These are phyloP conservation scores for Xylariaceae sp. DNA, from an alignment of 2,329 filamentous ascomycete species.

Conservation along the genomic window DNA sequence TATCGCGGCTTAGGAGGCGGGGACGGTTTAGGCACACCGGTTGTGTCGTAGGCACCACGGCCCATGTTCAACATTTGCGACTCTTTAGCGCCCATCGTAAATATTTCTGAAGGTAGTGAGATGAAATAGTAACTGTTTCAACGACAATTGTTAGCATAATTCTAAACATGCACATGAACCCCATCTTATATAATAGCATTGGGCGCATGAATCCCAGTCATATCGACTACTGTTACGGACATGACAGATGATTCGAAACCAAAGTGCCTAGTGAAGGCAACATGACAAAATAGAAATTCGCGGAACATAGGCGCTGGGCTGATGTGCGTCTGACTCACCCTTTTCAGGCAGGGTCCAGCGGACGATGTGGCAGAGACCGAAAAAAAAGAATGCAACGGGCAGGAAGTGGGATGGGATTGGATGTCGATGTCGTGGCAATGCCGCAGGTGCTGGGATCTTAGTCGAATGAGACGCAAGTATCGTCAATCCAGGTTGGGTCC, in stretches of 20 bases:
- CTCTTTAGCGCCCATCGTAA: conserved; percentile 41
- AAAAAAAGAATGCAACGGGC: conserved; percentile 27
- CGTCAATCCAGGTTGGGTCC: conserved; percentile 28
- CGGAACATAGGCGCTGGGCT: conserved; percentile 27
- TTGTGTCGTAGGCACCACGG: conserved; percentile 45
- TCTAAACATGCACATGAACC: conserved; percentile 2
- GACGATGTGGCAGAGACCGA: conserved; percentile 36
- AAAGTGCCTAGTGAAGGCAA: conserved; percentile 14
- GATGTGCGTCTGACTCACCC: conserved; percentile 44
- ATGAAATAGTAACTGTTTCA: background rate
- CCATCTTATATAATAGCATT: conserved; percentile 26
- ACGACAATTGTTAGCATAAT: conserved; percentile 28
- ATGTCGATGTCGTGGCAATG: conserved; percentile 36
- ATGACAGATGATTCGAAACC: conserved; percentile 23
- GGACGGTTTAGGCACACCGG: conserved; percentile 44
- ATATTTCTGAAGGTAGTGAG: conserved; percentile 5
- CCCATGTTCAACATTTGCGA: conserved; percentile 43
- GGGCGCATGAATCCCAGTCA: conserved; percentile 18
- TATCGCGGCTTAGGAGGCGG: conserved; percentile 43
- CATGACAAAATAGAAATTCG: conserved; percentile 27
- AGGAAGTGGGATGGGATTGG: conserved; percentile 38
- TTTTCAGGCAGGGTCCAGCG: conserved; percentile 37
- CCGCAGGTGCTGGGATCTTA: conserved; percentile 35
- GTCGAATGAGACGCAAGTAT: conserved; percentile 36
- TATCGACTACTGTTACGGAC: conserved; percentile 15